Evolutionary conservation across 306 rosid species (phyloP).

Genomic region (Lotus japonicus): DNA sequence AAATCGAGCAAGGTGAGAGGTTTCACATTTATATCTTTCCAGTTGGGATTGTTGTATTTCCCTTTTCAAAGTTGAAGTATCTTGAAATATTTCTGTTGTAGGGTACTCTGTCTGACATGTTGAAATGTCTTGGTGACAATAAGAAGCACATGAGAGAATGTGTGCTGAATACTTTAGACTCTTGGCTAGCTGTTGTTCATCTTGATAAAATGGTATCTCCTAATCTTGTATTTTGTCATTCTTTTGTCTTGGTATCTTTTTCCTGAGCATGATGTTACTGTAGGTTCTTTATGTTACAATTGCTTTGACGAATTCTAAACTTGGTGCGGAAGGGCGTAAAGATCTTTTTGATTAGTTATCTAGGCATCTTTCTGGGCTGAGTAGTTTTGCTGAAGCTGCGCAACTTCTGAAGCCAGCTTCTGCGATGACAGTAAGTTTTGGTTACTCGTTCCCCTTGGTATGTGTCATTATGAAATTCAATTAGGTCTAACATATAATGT

Average conservation of each 20-base stretch:
- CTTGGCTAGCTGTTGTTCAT: constrained; percentile 90
- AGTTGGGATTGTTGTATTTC: not conserved
- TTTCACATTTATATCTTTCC: not conserved
- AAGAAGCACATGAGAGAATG: constrained; percentile 99
- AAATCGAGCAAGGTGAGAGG: constrained; percentile 91
- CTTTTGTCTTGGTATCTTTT: constrained; percentile 1
- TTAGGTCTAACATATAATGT: not conserved
- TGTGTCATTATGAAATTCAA: not conserved
- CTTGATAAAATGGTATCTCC: constrained; percentile 87
- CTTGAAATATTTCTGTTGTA: constrained; percentile 29
- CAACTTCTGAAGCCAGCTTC: constrained; percentile 85
- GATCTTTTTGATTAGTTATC: constrained; percentile 97
- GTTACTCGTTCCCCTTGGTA: not conserved
- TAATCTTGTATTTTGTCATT: constrained; percentile 11
- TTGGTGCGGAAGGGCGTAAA: constrained; percentile 97
- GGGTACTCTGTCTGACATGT: constrained; percentile 80
- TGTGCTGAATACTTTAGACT: constrained; percentile 61
- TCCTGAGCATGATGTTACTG: constrained; percentile 32
- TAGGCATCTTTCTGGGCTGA: constrained; percentile 72
- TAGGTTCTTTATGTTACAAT: constrained; percentile 76
- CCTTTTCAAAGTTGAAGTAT: constrained; percentile 9
- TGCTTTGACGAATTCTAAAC: constrained; percentile 73
- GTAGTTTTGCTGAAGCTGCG: constrained; percentile 74
- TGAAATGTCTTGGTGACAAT: constrained; percentile 94
- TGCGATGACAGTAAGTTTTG: constrained; percentile 70